Conservation (phyloP, 768 basidiomycete genomes). For the Boletus tylopilopsis region DNA sequence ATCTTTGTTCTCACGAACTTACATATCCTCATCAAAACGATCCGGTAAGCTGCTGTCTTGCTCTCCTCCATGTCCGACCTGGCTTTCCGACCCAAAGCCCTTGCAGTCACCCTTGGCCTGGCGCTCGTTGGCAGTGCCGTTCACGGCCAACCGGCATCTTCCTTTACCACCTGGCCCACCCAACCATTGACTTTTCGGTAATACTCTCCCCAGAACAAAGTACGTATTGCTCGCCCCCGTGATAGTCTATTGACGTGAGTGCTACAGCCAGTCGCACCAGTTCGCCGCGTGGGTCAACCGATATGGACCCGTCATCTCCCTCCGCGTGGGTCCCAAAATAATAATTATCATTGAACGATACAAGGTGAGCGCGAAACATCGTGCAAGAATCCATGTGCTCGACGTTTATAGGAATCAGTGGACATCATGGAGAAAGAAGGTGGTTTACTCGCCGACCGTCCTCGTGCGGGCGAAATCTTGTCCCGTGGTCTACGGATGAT, state of each 20-base stretch:
- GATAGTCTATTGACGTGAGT: neutral
- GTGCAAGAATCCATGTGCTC: neutral
- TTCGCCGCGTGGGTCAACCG: slow-evolving; percentile 58
- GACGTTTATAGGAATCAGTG: slow-evolving; percentile 44
- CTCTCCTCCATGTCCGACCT: too few species aligned
- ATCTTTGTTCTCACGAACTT: slow-evolving; percentile 3
- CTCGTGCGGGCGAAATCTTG: slow-evolving; percentile 53
- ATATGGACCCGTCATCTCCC: slow-evolving; percentile 59
- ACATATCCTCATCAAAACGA: too few species aligned
- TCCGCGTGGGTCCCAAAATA: slow-evolving; percentile 43
- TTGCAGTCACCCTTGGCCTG: slow-evolving; percentile 19
- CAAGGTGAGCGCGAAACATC: slow-evolving; percentile 26
- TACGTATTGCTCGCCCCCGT: slow-evolving; percentile 4
- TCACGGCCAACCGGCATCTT: slow-evolving; percentile 10
- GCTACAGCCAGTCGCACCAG: slow-evolving; percentile 29
- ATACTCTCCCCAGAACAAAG: slow-evolving; percentile 25
- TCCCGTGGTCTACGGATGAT: slow-evolving; percentile 57
- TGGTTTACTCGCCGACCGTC: slow-evolving; percentile 52
- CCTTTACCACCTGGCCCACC: slow-evolving; percentile 32
- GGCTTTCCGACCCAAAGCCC: slow-evolving; percentile 6
- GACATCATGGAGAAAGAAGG: slow-evolving; percentile 69
- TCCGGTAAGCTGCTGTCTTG: too few species aligned
- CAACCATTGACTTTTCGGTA: slow-evolving; percentile 33
- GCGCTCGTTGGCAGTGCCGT: slow-evolving; percentile 12
- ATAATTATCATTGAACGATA: slow-evolving; percentile 36